Conservation (phyloP, 2,329 filamentous ascomycete species). For the Tolypocladium inflatum region DNA sequence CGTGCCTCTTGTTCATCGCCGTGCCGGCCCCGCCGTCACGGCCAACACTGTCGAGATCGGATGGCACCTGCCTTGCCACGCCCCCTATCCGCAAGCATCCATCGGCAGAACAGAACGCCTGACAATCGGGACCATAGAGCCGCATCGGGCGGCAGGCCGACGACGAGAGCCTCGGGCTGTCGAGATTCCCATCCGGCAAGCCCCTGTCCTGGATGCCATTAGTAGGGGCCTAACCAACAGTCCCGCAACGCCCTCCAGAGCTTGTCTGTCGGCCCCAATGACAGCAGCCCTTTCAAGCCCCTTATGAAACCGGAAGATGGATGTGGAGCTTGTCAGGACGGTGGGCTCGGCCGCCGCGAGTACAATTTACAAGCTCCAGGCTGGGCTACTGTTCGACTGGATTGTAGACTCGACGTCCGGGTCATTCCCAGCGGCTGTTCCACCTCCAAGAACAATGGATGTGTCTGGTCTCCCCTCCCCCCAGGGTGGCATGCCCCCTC, state of each 20-base stretch:
- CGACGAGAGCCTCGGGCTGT: background rate
- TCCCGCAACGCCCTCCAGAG: background rate
- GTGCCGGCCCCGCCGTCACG: background rate
- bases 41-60: background rate
- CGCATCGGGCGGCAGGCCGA: background rate
- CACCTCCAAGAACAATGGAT: background rate
- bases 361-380: background rate
- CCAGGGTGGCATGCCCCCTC: background rate
- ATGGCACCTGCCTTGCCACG: background rate
- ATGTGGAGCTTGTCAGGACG: background rate
- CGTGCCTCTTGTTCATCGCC: background rate
- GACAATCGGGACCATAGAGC: background rate
- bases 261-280: background rate
- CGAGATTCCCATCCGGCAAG: background rate
- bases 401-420: background rate
- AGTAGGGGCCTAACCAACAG: background rate
- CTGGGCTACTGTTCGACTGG: background rate
- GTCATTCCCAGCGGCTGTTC: background rate
- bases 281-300: background rate
- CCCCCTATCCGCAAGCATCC: background rate
- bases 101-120: background rate
- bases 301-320: background rate
- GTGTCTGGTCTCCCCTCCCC: background rate
- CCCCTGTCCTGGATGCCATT: background rate
- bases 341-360: background rate